phyloP scores from a whole-genome alignment of 306 rosid species.

The Sesbania bispinosa region DNA sequence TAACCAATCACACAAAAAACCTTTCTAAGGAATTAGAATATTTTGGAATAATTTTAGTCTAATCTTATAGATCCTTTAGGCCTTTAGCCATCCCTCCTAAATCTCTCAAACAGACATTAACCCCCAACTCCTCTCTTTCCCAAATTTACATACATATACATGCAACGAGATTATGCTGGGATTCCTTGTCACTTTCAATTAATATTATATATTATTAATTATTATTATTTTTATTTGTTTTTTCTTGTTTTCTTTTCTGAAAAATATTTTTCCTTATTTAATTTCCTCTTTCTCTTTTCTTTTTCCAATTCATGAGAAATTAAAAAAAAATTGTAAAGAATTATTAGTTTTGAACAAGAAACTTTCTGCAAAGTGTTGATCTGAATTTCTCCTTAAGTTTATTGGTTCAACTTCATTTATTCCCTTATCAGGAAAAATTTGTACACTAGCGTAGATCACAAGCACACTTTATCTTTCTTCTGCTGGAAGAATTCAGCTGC shows the following conservation, averaged over 20 bases:
- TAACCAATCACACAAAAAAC: conserved; percentile 11
- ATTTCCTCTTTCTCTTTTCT: neutral
- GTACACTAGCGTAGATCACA: neutral
- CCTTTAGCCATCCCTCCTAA: too few relatives aligned
- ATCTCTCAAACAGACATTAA: too few relatives aligned
- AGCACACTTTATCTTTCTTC: conserved; percentile 20
- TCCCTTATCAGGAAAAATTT: neutral
- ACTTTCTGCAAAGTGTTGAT: conserved; percentile 11
- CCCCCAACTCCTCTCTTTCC: too few relatives aligned
- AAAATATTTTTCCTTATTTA: neutral
- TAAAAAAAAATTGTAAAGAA: conserved; percentile 1
- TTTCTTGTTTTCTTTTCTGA: neutral
- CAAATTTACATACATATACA: too few relatives aligned
- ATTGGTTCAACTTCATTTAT: conserved; percentile 30
- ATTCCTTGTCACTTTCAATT: too few relatives aligned
- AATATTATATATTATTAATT: too few relatives aligned
- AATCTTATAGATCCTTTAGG: too few relatives aligned
- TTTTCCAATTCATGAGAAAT: neutral
- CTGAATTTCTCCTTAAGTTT: conserved; percentile 33
- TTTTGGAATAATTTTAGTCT: too few relatives aligned
- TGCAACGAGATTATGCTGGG: too few relatives aligned
- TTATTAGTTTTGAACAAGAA: neutral
- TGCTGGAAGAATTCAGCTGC: conserved; percentile 37
- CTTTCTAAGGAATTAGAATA: neutral
- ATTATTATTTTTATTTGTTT: too few relatives aligned